Base-by-base conservation (phyloP, 495 filamentous ascomycete species). In the Choiromyces venosus region DNA sequence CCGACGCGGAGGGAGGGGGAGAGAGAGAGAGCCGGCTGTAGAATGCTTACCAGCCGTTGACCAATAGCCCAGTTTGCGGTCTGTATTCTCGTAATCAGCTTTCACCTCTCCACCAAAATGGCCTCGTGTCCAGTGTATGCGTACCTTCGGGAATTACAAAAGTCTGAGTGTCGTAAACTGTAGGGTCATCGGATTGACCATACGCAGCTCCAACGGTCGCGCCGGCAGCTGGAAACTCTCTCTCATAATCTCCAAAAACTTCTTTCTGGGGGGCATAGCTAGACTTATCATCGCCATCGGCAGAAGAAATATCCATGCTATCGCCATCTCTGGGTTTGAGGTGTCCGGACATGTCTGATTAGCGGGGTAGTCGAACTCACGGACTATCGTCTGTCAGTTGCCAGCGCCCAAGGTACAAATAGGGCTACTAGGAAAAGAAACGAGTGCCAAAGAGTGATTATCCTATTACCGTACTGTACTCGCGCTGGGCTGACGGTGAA, bases 71-170 rank as follows among this genome's bases (percentile, higher is more conserved):
- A 74, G 68, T 56, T 74, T 74, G 19, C 69, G 73, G 29, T 74
- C 73, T 72, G 52, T 33, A 37, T 6, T 37, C 68, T 14, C 35
- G 65, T 61, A 12, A 39, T 38, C 52, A 61, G 66, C 16, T 42
- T 29, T 37, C 25, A 6, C 19, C 19, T 44, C 37, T 42, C n/a
- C 25, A 25, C 10, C 12, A 39, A 18, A 19, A 14, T 1, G 8
- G n/a, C 46, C 36, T 25, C 29, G 65, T 16, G 52, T 61, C 52
- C 25, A 61, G 14, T 61, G 25, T 33, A 61, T 33, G 25, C 39
- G 37, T 37, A 72, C 71, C 71, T 64, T 74, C 73, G 4, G 73
- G 69, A n/a, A 74, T 74, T 44, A 44, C 46, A 37, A 74, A 74
- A 25, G 69, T 74, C 68, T 74, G 73, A 9, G 33, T n/a, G 64